A percentile compares a stretch with the other conserved stretches of the same genome.
These are phyloP conservation scores for Flaveria sonorensis DNA, from an alignment of 129 eudicot species.

Conservation along the genomic window DNA sequence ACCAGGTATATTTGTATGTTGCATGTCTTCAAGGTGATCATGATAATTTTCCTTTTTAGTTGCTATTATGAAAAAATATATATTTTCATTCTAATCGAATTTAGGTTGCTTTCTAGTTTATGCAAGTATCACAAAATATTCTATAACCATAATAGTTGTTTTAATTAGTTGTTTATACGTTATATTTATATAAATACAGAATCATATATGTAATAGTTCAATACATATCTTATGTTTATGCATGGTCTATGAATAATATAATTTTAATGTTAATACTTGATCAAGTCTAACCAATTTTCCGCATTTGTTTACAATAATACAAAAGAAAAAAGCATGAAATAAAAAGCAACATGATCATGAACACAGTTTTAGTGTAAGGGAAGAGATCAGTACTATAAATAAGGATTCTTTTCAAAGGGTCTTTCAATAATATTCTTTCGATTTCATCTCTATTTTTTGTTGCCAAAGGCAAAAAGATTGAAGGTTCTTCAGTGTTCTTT, in stretches of 20 bases:
- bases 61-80: not conserved
- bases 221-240: not conserved
- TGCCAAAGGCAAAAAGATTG: slow-evolving; percentile 34
- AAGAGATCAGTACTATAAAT: slow-evolving; percentile 23
- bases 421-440: slow-evolving; percentile 37
- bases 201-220: not conserved
- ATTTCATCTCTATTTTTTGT: slow-evolving; percentile 38
- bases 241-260: not conserved
- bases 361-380: slow-evolving; percentile 34
- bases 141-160: slow-evolving; percentile 4
- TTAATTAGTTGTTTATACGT: not conserved
- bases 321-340: slow-evolving; percentile 11
- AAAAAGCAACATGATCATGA: slow-evolving; percentile 32
- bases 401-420: slow-evolving; percentile 46
- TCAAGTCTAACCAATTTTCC: slow-evolving; percentile 2
- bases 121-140: slow-evolving; percentile 42
- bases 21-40: slow-evolving; percentile 28
- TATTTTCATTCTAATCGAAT: slow-evolving; percentile 22
- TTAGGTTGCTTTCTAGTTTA: slow-evolving; percentile 39
- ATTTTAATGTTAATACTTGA: not conserved
- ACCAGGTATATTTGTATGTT: slow-evolving; percentile 57
- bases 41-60: not conserved
- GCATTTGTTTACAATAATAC: slow-evolving; percentile 12
- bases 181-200: not conserved
- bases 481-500: slow-evolving; percentile 37